Evolutionary conservation across 2,329 filamentous ascomycete genomes (phyloP), one percentile per base, ranked within the genome.

Genomic region (Bertia moriformis): DNA sequence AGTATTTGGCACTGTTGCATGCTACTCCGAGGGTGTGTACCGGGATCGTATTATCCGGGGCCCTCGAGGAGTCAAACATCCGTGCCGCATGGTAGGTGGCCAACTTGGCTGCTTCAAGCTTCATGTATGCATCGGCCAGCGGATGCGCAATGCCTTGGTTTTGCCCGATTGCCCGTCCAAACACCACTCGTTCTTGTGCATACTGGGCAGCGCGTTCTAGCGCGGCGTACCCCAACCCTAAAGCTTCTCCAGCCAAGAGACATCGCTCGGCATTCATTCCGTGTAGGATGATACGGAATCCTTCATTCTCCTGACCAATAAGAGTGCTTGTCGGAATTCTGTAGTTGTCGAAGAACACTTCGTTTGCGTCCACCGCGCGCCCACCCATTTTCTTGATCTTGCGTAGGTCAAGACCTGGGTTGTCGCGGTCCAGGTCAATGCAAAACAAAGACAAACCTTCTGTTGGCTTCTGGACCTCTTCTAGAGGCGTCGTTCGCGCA

Each of bases 331-430:
- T 66, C 0, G 78, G 73, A 13, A 91, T 72, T 3, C 58, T 54
- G 54, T 88, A 93, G 46, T 78, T 72, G 54, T 91, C 83, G 52
- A 93, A 91, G 56, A 93, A 93, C 1, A 93, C 79, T 51, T 91
- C 83, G 47, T 93, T 93, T 1, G 84, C 83, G 49, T 91, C 84
- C 1, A 93, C 75, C 0, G 83, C 83, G 12, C 83, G 65, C 0
- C 83, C 82, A 5, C 86, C 86, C 83, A 93, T 91, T 55, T 93
- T 93, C 56, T 73, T 77, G 48, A 93, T 93, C 50, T 63, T 73
- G 33, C 73, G 73, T 51, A 91, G 62, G 7, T 80, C 71, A 1
- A 89, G 61, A 0, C 69, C 68, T 0, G 78, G 69, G 3, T 67
- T 59, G 0, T 52, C 51, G 17, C 67, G 68, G 52, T 89, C 73